These are phyloP conservation scores for Phytophthora meadii DNA, from an alignment of 352 stramenopile genomes.

Conservation along the genomic window DNA sequence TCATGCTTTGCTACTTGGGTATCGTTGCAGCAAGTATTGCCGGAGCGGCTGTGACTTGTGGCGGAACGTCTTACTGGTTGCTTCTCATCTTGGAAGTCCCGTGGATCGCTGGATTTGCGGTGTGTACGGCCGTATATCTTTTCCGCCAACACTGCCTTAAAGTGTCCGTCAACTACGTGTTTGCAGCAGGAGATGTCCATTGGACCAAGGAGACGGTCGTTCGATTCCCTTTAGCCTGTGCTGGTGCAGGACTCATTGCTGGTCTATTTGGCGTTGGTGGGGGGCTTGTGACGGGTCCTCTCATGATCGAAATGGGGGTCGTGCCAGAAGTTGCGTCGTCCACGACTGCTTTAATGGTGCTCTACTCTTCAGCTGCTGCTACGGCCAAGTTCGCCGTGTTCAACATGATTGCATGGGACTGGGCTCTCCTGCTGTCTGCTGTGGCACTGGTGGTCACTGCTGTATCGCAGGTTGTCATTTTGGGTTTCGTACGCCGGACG, in stretches of 20 bases:
- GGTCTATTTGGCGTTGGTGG: conserved; percentile 59
- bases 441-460: conserved; percentile 57
- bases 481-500: conserved; percentile 56
- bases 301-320: conserved; percentile 43
- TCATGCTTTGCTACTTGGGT: conserved; percentile 51
- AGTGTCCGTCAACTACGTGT: conserved; percentile 46
- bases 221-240: conserved; percentile 45
- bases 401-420: conserved; percentile 64
- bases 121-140: conserved; percentile 34
- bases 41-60: conserved; percentile 37
- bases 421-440: conserved; percentile 40
- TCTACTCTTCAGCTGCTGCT: conserved; percentile 62
- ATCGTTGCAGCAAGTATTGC: conserved; percentile 41
- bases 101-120: conserved; percentile 54
- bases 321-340: conserved; percentile 50
- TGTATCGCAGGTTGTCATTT: conserved; percentile 54
- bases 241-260: conserved; percentile 51
- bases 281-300: conserved; percentile 32
- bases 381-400: conserved; percentile 67
- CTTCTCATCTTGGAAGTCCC: conserved; percentile 54
- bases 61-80: conserved; percentile 48
- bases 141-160: conserved; percentile 44
- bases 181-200: conserved; percentile 46
- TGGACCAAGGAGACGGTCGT: conserved; percentile 51
- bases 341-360: conserved; percentile 47